Evolutionary conservation across 2,329 filamentous ascomycete species (phyloP).

Genomic region (Apiospora phragmitis): DNA sequence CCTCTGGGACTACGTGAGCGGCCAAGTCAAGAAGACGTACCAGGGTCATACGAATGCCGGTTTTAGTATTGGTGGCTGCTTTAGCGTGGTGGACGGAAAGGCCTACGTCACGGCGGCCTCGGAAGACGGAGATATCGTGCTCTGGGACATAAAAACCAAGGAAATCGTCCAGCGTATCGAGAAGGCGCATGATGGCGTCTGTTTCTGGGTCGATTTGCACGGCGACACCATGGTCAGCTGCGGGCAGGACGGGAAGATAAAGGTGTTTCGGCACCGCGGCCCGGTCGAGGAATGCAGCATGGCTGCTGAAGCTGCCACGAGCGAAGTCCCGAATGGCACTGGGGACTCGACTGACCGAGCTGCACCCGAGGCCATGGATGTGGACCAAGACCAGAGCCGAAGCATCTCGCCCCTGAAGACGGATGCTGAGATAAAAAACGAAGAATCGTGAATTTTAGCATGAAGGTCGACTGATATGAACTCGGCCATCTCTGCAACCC

Average conservation of each 20-base stretch:
- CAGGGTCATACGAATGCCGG: slow-evolving; percentile 85
- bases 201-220: slow-evolving; percentile 66
- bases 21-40: slow-evolving; percentile 93
- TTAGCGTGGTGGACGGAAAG: slow-evolving; percentile 62
- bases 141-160: slow-evolving; percentile 92
- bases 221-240: slow-evolving; percentile 58
- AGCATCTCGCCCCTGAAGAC: neutral
- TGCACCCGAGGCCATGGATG: neutral
- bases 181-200: slow-evolving; percentile 56
- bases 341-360: neutral
- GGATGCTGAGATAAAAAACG: neutral
- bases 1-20: slow-evolving; percentile 93
- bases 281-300: slow-evolving; percentile 16
- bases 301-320: neutral
- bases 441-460: neutral
- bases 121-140: slow-evolving; percentile 80
- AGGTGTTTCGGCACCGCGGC: slow-evolving; percentile 44
- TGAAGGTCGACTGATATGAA: neutral
- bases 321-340: neutral
- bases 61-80: slow-evolving; percentile 83
- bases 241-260: slow-evolving; percentile 55
- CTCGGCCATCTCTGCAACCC: neutral
- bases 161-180: slow-evolving; percentile 70
- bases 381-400: neutral
- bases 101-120: slow-evolving; percentile 79